Conservation (phyloP, 1,284 basidiomycete species). For the Ceratorhiza oryzae-sativae region DNA sequence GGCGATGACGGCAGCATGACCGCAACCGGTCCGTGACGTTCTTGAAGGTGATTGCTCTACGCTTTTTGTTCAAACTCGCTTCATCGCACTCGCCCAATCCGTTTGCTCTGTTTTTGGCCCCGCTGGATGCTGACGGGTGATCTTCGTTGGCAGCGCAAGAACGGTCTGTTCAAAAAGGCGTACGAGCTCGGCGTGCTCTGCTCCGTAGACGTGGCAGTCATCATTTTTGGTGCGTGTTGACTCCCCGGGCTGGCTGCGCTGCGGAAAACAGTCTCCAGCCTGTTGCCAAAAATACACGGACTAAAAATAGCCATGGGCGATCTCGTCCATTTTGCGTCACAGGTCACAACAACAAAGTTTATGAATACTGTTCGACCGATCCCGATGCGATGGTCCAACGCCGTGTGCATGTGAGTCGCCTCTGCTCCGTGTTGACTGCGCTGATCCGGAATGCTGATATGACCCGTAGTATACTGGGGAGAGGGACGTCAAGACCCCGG, state of each 20-base stretch:
- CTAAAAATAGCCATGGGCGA: conserved; percentile 27
- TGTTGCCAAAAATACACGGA: conserved; percentile 37
- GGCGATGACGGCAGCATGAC: conserved; percentile 68
- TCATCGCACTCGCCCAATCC: no score
- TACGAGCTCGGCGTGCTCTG: conserved; percentile 85
- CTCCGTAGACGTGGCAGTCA: conserved; percentile 71
- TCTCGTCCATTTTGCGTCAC: conserved; percentile 43
- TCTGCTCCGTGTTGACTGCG: conserved; percentile 34
- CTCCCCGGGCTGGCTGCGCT: conserved; percentile 27
- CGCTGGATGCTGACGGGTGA: conserved; percentile 23
- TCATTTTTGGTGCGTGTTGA: conserved; percentile 63
- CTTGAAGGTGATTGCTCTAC: conserved; percentile 68
- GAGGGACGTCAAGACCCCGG: conserved; percentile 56
- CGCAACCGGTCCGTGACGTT: conserved; percentile 91
- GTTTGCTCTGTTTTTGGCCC: background rate
- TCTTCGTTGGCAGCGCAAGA: conserved; percentile 68
- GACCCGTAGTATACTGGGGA: conserved; percentile 59
- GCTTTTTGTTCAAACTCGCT: conserved; percentile 32
- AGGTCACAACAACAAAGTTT: conserved; percentile 64
- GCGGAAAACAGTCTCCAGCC: conserved; percentile 19
- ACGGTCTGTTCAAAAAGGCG: conserved; percentile 89
- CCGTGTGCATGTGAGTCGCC: conserved; percentile 55
- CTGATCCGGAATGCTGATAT: conserved; percentile 7
- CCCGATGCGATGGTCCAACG: conserved; percentile 57
- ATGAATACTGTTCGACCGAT: conserved; percentile 65